Base-by-base conservation (phyloP, 345 rosid species). In the Brassica rapa region DNA sequence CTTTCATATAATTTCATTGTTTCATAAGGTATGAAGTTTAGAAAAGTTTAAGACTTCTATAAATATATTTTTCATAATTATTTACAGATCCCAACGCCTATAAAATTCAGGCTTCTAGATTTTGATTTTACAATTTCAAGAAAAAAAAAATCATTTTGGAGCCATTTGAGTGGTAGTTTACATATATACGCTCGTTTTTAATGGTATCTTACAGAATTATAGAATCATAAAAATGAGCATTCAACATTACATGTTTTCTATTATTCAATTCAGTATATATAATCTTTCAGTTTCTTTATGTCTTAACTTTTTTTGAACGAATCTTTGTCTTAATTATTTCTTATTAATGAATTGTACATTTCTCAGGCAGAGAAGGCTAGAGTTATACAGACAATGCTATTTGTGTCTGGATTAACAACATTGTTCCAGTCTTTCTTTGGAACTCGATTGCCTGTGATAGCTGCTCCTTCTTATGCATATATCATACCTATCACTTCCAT, bases 401-500 rank as follows among this genome's bases (percentile, higher is more conserved):
- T 91, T 71, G 87, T 82, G 70, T 88, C 91, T 37, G 93, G 94
- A 78, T 66, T 86, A 55, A 89, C 85, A 82, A 89, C 97, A 6
- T 61, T 88, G 24, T 71, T 89, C 2, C 91, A 91, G 39, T 83
- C 94, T 37, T 74, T 89, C 37, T 83, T 89, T 9, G 94, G 97
- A 49, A 91, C 94, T 33, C 83, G 94, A 24, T 89, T 91, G 16
- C 94, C 97, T 10, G 73, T 84, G 4, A 82, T 88, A 1, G 84
- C 77, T 35, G 70, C 72, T 11, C 86, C 88, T 33, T 90, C 95
- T 46, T 85, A 82, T 66, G 62, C 89, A 5, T 90, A 86, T 74
- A 39, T 84, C 23, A 53, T 88, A 7, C 93, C 93, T 23, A 57
- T 76, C n/a, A 85, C 84, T 46, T 83, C 89, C 6, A 84, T 88